These are phyloP conservation scores for Lagenidium sp. DNA, from an alignment of 352 stramenopile genomes.

Conservation along the genomic window DNA sequence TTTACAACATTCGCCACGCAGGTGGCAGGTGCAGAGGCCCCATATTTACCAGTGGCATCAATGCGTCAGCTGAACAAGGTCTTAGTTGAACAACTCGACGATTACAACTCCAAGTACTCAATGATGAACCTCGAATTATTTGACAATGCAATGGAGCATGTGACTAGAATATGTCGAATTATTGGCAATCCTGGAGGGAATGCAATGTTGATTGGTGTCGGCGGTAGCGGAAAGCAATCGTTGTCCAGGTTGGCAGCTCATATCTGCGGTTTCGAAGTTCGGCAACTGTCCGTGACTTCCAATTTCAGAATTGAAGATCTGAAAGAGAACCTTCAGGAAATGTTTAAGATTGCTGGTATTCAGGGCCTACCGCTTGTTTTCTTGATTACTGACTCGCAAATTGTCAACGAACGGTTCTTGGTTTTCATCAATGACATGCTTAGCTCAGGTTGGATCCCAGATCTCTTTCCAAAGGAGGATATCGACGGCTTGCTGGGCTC, in stretches of 20 bases:
- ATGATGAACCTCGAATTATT: slow-evolving; percentile 99
- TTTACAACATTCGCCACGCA: slow-evolving; percentile 92
- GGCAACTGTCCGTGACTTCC: slow-evolving; percentile 92
- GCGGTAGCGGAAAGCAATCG: slow-evolving; percentile 95
- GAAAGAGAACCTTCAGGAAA: slow-evolving; percentile 94
- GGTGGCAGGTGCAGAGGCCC: slow-evolving; percentile 47
- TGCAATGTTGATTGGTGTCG: slow-evolving; percentile 97
- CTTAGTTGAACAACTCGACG: slow-evolving; percentile 91
- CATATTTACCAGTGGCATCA: slow-evolving; percentile 62
- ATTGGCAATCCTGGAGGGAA: slow-evolving; percentile 95
- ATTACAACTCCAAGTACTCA: slow-evolving; percentile 96
- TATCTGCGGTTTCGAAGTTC: slow-evolving; percentile 95
- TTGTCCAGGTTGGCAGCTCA: slow-evolving; percentile 94
- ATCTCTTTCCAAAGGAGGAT: slow-evolving; percentile 97
- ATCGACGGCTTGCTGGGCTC: slow-evolving; percentile 88
- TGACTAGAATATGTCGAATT: slow-evolving; percentile 95
- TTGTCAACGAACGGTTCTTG: slow-evolving; percentile 97
- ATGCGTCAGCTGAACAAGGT: slow-evolving; percentile 87
- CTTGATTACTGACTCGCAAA: slow-evolving; percentile 97
- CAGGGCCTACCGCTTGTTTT: slow-evolving; percentile 94
- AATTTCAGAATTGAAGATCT: slow-evolving; percentile 96
- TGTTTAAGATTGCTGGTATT: slow-evolving; percentile 95
- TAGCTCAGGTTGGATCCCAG: slow-evolving; percentile 92
- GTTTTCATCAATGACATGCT: slow-evolving; percentile 98
- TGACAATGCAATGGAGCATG: slow-evolving; percentile 95